Evolutionary conservation across 176 grass and related monocot species (phyloP).

Genomic region (Phoenix dactylifera): DNA sequence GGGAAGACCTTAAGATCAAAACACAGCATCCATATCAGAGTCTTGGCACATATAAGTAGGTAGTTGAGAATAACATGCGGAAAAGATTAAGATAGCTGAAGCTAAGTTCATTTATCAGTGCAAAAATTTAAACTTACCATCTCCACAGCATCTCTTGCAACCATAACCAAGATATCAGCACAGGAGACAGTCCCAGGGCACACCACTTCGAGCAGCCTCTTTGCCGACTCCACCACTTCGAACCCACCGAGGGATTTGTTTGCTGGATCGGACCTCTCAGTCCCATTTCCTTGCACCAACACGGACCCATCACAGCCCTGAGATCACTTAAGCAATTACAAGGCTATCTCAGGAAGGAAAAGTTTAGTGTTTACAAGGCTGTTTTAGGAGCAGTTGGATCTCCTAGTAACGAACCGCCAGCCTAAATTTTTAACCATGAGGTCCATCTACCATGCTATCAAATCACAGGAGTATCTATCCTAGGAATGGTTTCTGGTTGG

Average conservation of each 20-base stretch:
- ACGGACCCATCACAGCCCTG: conserved; percentile 94
- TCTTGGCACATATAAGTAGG: too few relatives aligned
- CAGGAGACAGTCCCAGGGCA: conserved; percentile 85
- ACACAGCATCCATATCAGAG: too few relatives aligned
- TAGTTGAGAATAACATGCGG: too few relatives aligned
- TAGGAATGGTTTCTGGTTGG: too few relatives aligned
- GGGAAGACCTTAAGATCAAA: too few relatives aligned
- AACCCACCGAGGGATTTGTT: conserved; percentile 85
- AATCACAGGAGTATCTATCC: too few relatives aligned
- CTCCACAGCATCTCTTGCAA: conserved; percentile 70
- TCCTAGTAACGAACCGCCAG: neutral
- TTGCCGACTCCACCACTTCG: conserved; percentile 59
- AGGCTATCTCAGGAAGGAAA: neutral
- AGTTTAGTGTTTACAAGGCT: neutral
- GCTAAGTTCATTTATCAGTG: too few relatives aligned
- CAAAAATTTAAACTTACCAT: conserved; percentile 41
- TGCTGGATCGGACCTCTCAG: conserved; percentile 77
- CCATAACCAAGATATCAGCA: conserved; percentile 76
- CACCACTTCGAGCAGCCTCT: conserved; percentile 62
- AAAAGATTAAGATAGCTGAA: too few relatives aligned
- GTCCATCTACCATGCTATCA: too few relatives aligned
- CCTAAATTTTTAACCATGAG: neutral
- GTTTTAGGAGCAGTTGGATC: neutral
- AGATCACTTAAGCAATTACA: neutral
- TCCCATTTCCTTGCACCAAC: conserved; percentile 62